Conservation (phyloP, 2,329 filamentous ascomycete genomes). For the Fusarium sp. region DNA sequence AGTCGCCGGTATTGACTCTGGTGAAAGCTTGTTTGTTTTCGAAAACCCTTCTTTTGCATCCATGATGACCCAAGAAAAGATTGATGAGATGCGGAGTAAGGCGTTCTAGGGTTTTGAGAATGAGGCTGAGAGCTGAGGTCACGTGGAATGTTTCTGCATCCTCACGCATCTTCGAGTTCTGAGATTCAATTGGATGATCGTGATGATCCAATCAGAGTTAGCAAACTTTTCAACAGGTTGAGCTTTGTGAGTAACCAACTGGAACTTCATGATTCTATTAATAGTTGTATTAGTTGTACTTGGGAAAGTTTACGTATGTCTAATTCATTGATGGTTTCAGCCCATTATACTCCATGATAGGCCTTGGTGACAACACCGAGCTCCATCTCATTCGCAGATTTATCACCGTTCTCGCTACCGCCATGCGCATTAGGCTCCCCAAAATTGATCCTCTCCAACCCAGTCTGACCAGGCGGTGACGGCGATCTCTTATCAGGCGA, state of each 20-base stretch:
- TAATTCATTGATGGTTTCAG: too few relatives aligned
- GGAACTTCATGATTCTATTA: background rate
- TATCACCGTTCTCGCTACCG: constrained; percentile 20
- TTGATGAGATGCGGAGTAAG: background rate
- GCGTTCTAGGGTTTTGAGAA: too few relatives aligned
- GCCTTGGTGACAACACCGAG: constrained; percentile 46
- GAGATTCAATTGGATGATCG: background rate
- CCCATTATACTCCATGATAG: constrained; percentile 44
- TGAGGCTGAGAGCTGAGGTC: background rate
- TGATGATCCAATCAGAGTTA: background rate
- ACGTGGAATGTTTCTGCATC: background rate
- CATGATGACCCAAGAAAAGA: background rate
- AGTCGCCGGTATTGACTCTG: background rate
- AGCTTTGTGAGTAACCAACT: too few relatives aligned
- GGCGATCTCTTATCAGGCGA: constrained; percentile 6
- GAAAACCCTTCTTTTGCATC: background rate
- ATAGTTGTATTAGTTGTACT: background rate
- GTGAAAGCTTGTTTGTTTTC: background rate
- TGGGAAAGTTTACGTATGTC: too few relatives aligned
- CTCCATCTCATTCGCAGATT: constrained; percentile 32
- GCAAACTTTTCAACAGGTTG: too few relatives aligned
- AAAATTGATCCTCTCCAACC: background rate
- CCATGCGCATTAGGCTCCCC: background rate
- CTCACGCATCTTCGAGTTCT: background rate
- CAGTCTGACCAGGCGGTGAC: background rate